Percentiles rank a stretch among this genome's conserved stretches.
phyloP scores from a whole-genome alignment of 176 grass and related monocot species.

The Phoenix dactylifera region DNA sequence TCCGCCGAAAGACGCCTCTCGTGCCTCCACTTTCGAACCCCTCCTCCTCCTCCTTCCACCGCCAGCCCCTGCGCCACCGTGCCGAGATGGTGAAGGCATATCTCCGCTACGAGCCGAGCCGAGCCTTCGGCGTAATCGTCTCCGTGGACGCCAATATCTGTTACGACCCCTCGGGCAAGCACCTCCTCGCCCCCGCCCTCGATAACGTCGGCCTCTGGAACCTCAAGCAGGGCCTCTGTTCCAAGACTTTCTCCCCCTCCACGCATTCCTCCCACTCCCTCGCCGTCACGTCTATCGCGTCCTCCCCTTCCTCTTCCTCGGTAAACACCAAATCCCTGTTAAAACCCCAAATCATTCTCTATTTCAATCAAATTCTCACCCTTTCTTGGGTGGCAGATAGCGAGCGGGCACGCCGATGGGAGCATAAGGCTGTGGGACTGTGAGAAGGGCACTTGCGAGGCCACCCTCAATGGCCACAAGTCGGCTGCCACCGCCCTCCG shows the following conservation, averaged over 20 bases:
- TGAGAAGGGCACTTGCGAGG: constrained; percentile 66
- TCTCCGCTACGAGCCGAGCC: constrained; percentile 73
- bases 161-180: constrained; percentile 70
- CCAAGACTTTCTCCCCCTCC: constrained; percentile 42
- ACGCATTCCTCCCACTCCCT: constrained; percentile 31
- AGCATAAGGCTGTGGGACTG: constrained; percentile 84
- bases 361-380: constrained; percentile 3
- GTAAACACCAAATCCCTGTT: constrained; percentile 15
- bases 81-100: constrained; percentile 87
- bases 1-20: background rate
- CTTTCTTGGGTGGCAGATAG: constrained; percentile 41
- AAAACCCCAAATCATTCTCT: background rate
- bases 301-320: constrained; percentile 39
- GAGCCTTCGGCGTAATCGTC: constrained; percentile 66
- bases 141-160: constrained; percentile 69
- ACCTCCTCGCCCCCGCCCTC: constrained; percentile 71
- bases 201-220: constrained; percentile 74
- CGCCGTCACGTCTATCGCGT: constrained; percentile 43
- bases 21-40: background rate
- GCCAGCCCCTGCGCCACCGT: constrained; percentile 12
- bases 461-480: constrained; percentile 83
- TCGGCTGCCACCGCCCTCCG: constrained; percentile 59
- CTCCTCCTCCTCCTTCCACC: background rate
- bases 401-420: constrained; percentile 82
- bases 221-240: constrained; percentile 71